phyloP scores from a whole-genome alignment of 2,329 filamentous ascomycete genomes.

The Talaromyces marneffei region DNA sequence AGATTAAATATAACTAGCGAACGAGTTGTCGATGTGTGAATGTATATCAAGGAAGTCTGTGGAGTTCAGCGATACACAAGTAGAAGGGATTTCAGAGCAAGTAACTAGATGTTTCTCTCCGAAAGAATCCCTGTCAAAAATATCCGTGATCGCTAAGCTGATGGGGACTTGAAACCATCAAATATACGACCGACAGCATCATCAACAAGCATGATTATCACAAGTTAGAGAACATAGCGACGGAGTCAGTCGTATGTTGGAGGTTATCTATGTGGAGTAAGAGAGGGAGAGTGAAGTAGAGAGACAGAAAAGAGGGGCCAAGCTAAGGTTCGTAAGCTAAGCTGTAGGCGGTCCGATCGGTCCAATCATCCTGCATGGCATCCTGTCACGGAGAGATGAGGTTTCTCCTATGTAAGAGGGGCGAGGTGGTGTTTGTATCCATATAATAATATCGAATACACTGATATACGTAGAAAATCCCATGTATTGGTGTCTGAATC shows the following conservation, averaged over 20 bases:
- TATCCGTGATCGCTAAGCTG: conserved; percentile 1
- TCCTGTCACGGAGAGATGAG: neutral
- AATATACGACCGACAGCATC: neutral
- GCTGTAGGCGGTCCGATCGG: neutral
- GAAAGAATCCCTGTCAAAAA: neutral
- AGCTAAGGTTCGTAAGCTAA: neutral
- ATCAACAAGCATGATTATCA: neutral
- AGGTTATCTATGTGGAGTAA: neutral
- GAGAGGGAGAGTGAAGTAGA: neutral
- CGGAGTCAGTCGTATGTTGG: conserved; percentile 10
- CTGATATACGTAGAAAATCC: neutral
- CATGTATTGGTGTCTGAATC: neutral
- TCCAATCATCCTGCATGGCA: neutral
- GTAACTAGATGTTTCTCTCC: neutral
- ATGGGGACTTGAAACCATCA: neutral
- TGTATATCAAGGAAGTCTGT: neutral
- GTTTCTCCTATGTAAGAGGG: neutral
- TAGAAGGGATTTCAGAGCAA: neutral
- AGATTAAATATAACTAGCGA: neutral
- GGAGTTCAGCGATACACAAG: neutral
- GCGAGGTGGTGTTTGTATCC: neutral
- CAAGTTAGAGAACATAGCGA: neutral
- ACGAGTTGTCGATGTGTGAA: neutral
- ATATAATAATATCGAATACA: neutral
- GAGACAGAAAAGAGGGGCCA: conserved; percentile 4